phyloP scores from a whole-genome alignment of 2,329 filamentous ascomycete species.

The Hortaea sp. region DNA sequence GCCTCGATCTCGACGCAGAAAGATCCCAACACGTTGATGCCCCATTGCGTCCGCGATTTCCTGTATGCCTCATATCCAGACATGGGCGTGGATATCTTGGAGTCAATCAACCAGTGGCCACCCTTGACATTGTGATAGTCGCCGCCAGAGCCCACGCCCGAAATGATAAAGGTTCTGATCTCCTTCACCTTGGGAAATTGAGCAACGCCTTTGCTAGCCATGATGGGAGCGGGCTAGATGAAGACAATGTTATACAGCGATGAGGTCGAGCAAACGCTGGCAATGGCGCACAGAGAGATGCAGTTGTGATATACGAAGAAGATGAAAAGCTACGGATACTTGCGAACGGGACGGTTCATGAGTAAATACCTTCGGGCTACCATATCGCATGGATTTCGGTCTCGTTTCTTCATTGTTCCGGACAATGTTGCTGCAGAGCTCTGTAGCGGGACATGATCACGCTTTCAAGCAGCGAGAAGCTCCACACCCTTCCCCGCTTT shows the following conservation, averaged over 20 bases:
- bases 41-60: slow-evolving; percentile 80
- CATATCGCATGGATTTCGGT: neutral
- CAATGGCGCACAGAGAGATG: no score
- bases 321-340: no score
- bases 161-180: slow-evolving; percentile 62
- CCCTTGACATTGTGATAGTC: slow-evolving; percentile 88
- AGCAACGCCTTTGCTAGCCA: neutral
- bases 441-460: no score
- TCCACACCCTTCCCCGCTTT: neutral
- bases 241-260: no score
- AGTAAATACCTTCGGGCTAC: neutral
- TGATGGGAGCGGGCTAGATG: slow-evolving; percentile 3
- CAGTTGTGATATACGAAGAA: no score
- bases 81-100: slow-evolving; percentile 85
- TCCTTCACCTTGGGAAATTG: slow-evolving; percentile 67
- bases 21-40: slow-evolving; percentile 88
- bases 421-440: neutral
- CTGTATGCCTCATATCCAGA: slow-evolving; percentile 83
- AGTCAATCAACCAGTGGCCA: slow-evolving; percentile 72
- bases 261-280: no score
- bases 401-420: neutral
- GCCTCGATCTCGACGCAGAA: slow-evolving; percentile 87
- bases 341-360: neutral
- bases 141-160: slow-evolving; percentile 54
- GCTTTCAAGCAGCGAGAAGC: neutral